A percentile compares a stretch with the other conserved stretches of the same genome.
phyloP scores from a whole-genome alignment of 1,284 basidiomycete genomes.

The Fomitopsis palustris region DNA sequence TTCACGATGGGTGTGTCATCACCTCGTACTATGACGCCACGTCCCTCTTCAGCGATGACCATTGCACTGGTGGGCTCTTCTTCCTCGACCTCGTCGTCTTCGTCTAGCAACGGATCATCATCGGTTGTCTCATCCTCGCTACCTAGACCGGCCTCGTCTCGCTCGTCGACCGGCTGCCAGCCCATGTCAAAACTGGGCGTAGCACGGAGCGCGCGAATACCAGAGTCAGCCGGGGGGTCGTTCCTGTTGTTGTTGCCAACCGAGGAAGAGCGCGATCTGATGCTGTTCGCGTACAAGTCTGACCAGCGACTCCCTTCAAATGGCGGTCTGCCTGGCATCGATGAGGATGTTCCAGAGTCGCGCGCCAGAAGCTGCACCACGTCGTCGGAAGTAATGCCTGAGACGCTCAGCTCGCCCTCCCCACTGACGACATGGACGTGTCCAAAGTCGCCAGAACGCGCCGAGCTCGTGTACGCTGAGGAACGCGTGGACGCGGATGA shows the following conservation, averaged over 20 bases:
- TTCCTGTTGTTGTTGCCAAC: constrained; percentile 43
- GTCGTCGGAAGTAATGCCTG: constrained; percentile 61
- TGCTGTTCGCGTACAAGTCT: constrained; percentile 55
- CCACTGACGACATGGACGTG: constrained; percentile 63
- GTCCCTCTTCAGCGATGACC: constrained; percentile 77
- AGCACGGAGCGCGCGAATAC: constrained; percentile 39
- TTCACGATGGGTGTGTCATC: constrained; percentile 57
- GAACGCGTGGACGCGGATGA: constrained; percentile 70
- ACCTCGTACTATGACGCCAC: constrained; percentile 73
- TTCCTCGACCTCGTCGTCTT: constrained; percentile 46
- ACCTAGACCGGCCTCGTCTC: constrained; percentile 62
- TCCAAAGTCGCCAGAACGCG: constrained; percentile 59
- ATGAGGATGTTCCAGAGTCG: constrained; percentile 43
- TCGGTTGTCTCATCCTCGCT: constrained; percentile 70
- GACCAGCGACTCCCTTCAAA: constrained; percentile 61
- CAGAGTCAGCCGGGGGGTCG: constrained; percentile 40
- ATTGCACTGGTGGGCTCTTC: constrained; percentile 73
- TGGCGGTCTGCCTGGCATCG: constrained; percentile 39
- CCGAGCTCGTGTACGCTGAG: constrained; percentile 70
- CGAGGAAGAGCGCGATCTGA: constrained; percentile 68
- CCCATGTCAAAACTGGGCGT: constrained; percentile 70
- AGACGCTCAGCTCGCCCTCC: constrained; percentile 49
- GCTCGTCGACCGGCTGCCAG: constrained; percentile 71
- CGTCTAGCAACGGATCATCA: constrained; percentile 50
- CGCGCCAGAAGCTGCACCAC: constrained; percentile 56